Evolutionary conservation across 2,329 filamentous ascomycete genomes (phyloP).

Genomic region (Ampelomyces quisqualis): DNA sequence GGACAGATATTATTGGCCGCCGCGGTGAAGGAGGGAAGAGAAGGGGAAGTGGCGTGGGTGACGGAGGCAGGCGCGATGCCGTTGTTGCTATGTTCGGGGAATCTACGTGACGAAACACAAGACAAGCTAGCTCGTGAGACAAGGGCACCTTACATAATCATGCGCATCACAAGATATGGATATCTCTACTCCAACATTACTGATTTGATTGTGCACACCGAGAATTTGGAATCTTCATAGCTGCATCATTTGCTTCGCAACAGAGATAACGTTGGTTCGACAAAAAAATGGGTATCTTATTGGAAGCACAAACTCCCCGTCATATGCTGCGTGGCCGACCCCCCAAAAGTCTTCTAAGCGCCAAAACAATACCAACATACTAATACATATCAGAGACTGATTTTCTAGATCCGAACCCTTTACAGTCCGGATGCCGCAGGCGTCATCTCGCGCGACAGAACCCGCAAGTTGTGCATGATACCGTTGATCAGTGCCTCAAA

Average conservation of each 20-base stretch:
- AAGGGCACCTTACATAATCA: too few species aligned
- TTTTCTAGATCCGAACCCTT: not conserved
- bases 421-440: constrained; percentile 11
- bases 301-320: constrained; percentile 28
- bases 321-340: constrained; percentile 13
- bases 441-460: constrained; percentile 41
- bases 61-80: constrained; percentile 36
- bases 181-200: constrained; percentile 7
- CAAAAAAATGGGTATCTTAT: constrained; percentile 35
- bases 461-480: constrained; percentile 65
- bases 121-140: constrained; percentile 1
- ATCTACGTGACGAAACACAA: constrained; percentile 29
- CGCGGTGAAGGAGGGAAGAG: constrained; percentile 36
- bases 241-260: not conserved
- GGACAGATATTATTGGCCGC: constrained; percentile 8
- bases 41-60: constrained; percentile 28
- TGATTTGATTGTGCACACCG: too few species aligned
- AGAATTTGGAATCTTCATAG: too few species aligned
- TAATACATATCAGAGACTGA: too few species aligned
- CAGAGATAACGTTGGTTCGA: not conserved
- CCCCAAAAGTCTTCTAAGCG: constrained; percentile 3
- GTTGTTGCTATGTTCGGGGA: constrained; percentile 29
- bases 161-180: too few species aligned
- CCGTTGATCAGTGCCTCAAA: constrained; percentile 69
- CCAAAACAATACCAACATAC: constrained; percentile 11